phyloP scores from a whole-genome alignment of 2,329 filamentous ascomycete genomes.

The Sordariomycetes sp. region DNA sequence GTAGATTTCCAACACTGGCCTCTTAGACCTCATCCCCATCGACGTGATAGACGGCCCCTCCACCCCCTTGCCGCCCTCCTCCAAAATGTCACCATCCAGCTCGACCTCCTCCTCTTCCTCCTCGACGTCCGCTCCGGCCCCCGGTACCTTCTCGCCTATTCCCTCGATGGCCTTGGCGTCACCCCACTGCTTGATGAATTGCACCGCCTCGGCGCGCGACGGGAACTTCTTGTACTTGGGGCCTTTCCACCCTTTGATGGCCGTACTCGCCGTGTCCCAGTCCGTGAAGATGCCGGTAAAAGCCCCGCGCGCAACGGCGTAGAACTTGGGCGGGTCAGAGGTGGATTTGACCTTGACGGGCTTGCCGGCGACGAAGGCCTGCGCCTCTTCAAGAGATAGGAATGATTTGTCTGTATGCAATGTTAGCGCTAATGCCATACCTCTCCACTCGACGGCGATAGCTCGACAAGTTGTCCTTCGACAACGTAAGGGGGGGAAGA shows the following conservation, averaged over 20 bases:
- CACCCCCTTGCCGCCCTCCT: slow-evolving; percentile 6
- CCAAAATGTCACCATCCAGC: slow-evolving; percentile 12
- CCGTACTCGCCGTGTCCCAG: slow-evolving; percentile 60
- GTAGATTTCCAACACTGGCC: slow-evolving; percentile 36
- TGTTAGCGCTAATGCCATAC: neutral
- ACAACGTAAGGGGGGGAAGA: neutral
- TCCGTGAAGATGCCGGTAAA: slow-evolving; percentile 49
- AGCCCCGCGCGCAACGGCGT: slow-evolving; percentile 50
- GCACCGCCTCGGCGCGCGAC: slow-evolving; percentile 62
- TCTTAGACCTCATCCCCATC: slow-evolving; percentile 24
- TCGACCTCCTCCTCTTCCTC: slow-evolving; percentile 15
- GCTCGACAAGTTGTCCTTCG: too few relatives aligned
- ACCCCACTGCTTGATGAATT: slow-evolving; percentile 53
- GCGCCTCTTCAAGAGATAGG: slow-evolving; percentile 60
- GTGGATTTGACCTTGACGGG: slow-evolving; percentile 20
- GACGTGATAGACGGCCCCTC: slow-evolving; percentile 7
- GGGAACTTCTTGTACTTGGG: slow-evolving; percentile 61
- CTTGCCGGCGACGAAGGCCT: slow-evolving; percentile 60
- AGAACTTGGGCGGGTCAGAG: slow-evolving; percentile 35
- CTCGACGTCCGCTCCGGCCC: slow-evolving; percentile 9
- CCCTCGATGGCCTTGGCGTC: slow-evolving; percentile 29
- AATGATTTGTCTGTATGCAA: slow-evolving; percentile 67
- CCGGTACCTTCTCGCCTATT: slow-evolving; percentile 20
- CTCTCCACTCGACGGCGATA: neutral
- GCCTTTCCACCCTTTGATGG: slow-evolving; percentile 64